Evolutionary conservation across 2,329 filamentous ascomycete species (phyloP), one percentile per base, ranked within the genome.

Genomic region (Seiridium cupressi): DNA sequence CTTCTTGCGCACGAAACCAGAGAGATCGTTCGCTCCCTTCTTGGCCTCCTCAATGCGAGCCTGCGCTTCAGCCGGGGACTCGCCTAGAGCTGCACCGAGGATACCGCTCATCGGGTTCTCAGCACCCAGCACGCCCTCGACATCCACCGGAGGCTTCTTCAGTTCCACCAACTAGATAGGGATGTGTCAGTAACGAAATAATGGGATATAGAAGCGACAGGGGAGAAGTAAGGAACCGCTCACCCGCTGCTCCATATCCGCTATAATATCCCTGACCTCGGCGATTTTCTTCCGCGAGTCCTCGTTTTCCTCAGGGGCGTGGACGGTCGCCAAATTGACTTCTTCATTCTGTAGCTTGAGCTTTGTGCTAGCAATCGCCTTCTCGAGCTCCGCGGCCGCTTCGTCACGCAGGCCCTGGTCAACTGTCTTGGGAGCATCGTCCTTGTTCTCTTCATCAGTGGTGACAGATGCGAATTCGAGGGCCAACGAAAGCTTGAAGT

Each of bases 401-500:
- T 93, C 89, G 63, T 89, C 86, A 55, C 90, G 84, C 69, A 93
- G 79, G 11, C 76, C 79, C 73, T 92, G 88, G 71, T 93, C 89
- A 59, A 93, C 80, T 62, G 77, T 80, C 76, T 77, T 85, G 65
- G 61, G 68, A 57, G 63, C 76, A 3, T 80, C 77, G 56, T 63
- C 76, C 4, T 80, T 77, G 31, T 70, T 74, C 49, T 84, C 81
- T 13, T 84, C 84, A 10, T 81, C 76, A 1, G 84, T 81, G 5
- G 88, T 91, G 51, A 95, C 86, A 0, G 92, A 95, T 3, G 92
- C 92, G 68, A 98, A 98, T 72, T 99, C 95, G 35, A 99, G 84
- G 0, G 95, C 95, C 13, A 99, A 85, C 0, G 94, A 97, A 34
- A 99, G 88, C 77, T 97, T 98, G 81, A 91, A 99, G 78, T 99